Conservation (phyloP, 176 grass and related monocot species). For the Triticum monococcum region DNA sequence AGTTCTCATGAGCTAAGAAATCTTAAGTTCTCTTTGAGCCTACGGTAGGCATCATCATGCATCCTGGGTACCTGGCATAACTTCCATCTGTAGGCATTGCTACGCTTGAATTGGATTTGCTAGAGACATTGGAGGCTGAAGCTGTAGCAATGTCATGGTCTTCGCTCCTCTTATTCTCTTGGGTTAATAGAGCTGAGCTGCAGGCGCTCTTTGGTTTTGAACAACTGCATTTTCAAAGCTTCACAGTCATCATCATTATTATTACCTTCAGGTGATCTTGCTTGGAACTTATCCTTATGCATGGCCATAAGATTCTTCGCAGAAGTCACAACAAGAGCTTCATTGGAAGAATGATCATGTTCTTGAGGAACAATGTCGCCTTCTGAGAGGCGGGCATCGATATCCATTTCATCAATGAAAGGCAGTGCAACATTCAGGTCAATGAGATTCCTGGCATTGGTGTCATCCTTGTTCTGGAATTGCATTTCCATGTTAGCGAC, state of each 20-base stretch:
- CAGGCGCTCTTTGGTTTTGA: constrained; percentile 36
- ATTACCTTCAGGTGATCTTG: constrained; percentile 20
- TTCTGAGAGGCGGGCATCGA: constrained; percentile 22
- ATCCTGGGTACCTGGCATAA: constrained; percentile 30
- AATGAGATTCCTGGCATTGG: constrained; percentile 39
- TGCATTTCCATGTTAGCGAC: constrained; percentile 21
- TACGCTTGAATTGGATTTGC: constrained; percentile 39
- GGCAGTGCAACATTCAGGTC: constrained; percentile 65
- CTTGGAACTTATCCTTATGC: constrained; percentile 9
- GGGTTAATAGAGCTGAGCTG: constrained; percentile 15
- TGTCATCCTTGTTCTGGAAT: constrained; percentile 14
- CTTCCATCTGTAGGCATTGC: constrained; percentile 54
- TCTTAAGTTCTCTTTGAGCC: constrained; percentile 27
- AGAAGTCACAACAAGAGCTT: constrained; percentile 38
- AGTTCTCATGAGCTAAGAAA: constrained; percentile 31
- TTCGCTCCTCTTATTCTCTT: constrained; percentile 14
- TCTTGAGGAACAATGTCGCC: constrained; percentile 24
- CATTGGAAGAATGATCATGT: constrained; percentile 28
- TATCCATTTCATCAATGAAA: constrained; percentile 41
- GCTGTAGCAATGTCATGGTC: constrained; percentile 24
- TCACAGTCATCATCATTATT: background rate
- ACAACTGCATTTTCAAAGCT: constrained; percentile 53
- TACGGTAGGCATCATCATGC: background rate
- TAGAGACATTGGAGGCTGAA: constrained; percentile 28
- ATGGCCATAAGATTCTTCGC: constrained; percentile 59